Conservation (phyloP, 345 rosid species). For the Mallotus nudiflorus region DNA sequence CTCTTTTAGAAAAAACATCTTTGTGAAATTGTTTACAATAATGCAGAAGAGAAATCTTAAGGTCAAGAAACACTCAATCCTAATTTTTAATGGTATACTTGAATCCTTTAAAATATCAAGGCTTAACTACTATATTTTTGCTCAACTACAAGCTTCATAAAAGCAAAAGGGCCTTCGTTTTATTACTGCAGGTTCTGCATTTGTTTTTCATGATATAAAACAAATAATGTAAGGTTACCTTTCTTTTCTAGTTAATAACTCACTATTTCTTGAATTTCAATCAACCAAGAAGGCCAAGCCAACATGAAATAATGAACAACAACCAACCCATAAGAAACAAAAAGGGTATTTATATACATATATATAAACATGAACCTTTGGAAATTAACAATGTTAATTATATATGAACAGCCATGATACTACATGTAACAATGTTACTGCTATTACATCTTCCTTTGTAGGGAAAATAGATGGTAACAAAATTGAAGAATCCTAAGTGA, state of each 20-base stretch:
- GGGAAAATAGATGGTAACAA: constrained; percentile 9
- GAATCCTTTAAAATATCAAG: constrained; percentile 14
- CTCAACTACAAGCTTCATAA: constrained; percentile 28
- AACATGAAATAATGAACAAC: constrained; percentile 4
- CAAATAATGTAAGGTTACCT: not conserved
- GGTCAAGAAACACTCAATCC: constrained; percentile 12
- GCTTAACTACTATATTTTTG: constrained; percentile 31
- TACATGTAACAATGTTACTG: not conserved
- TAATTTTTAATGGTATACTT: not conserved
- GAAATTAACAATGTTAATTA: not conserved
- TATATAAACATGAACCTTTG: constrained; percentile 8
- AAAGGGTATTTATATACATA: not conserved
- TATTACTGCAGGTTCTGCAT: constrained; percentile 21
- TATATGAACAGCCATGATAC: too few species aligned
- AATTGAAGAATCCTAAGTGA: constrained; percentile 19
- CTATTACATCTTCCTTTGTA: constrained; percentile 1
- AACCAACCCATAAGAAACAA: constrained; percentile 22
- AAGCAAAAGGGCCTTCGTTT: constrained; percentile 40
- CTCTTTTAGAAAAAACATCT: constrained; percentile 22
- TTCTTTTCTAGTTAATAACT: not conserved
- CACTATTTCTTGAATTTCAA: constrained; percentile 26
- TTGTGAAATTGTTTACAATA: constrained; percentile 14
- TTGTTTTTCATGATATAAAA: not conserved
- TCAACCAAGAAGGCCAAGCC: constrained; percentile 7
- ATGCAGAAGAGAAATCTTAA: constrained; percentile 12